These are phyloP conservation scores for Russula earlei DNA, from an alignment of 768 basidiomycete genomes.

Conservation along the genomic window DNA sequence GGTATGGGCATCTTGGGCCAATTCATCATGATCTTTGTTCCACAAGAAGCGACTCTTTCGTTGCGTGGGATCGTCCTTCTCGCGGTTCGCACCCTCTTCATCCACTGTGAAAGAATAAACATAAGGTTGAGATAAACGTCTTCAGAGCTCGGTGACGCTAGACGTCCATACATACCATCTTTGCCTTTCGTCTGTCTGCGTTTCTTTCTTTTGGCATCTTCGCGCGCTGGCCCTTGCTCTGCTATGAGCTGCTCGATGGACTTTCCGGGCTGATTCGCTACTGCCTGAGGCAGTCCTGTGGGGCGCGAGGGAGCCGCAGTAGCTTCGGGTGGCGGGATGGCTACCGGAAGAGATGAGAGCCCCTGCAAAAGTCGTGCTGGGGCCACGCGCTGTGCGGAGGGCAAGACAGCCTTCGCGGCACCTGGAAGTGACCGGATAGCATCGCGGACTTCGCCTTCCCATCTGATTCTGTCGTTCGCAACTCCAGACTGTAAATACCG, in stretches of 20 bases:
- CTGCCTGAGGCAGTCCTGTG: slow-evolving; percentile 31
- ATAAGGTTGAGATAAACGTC: neutral
- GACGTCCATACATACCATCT: slow-evolving; percentile 16
- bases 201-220: slow-evolving; percentile 26
- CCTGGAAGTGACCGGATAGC: slow-evolving; percentile 49
- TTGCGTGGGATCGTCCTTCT: slow-evolving; percentile 21
- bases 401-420: slow-evolving; percentile 37
- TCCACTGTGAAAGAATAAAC: neutral
- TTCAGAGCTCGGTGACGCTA: neutral
- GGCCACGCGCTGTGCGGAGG: slow-evolving; percentile 24
- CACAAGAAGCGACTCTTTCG: slow-evolving; percentile 66
- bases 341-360: neutral
- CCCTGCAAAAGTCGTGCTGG: neutral
- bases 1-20: slow-evolving; percentile 74
- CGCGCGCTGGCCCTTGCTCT: slow-evolving; percentile 40
- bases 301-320: neutral
- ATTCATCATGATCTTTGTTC: slow-evolving; percentile 82
- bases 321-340: neutral
- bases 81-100: neutral
- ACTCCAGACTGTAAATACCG: slow-evolving; percentile 53
- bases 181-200: slow-evolving; percentile 29
- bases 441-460: slow-evolving; percentile 52
- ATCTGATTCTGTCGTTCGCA: slow-evolving; percentile 40
- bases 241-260: slow-evolving; percentile 42
- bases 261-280: slow-evolving; percentile 40